These are phyloP conservation scores for Helotiales sp. DNA, from an alignment of 2,329 filamentous ascomycete genomes.

Conservation along the genomic window DNA sequence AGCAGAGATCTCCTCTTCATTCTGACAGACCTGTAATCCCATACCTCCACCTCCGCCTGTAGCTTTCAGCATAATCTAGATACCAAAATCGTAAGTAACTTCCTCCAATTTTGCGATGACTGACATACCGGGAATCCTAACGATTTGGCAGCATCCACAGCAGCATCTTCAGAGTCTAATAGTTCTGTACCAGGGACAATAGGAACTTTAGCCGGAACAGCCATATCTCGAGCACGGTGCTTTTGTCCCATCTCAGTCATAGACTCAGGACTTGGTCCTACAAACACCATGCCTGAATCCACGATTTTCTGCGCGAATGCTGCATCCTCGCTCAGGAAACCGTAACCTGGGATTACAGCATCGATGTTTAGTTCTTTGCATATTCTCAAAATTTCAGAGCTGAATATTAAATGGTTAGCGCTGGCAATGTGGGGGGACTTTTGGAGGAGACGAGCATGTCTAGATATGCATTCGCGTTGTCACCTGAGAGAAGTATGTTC, in stretches of 20 bases:
- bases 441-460: constrained; percentile 6
- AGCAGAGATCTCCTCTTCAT: constrained; percentile 48
- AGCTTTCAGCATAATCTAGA: constrained; percentile 56
- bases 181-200: constrained; percentile 68
- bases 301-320: constrained; percentile 56
- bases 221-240: constrained; percentile 57
- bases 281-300: constrained; percentile 56
- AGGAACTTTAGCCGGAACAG: constrained; percentile 66
- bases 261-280: constrained; percentile 49
- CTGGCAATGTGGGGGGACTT: no score
- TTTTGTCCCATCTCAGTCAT: constrained; percentile 36
- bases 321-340: constrained; percentile 64
- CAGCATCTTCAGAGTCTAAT: constrained; percentile 54
- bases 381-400: constrained; percentile 12
- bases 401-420: neutral
- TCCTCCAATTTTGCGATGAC: neutral
- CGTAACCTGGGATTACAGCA: constrained; percentile 67
- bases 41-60: constrained; percentile 63
- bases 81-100: neutral
- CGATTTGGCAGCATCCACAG: constrained; percentile 30
- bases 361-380: constrained; percentile 36
- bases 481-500: constrained; percentile 11
- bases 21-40: constrained; percentile 55
- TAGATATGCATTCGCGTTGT: constrained; percentile 16
- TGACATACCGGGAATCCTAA: constrained; percentile 37